Evolutionary conservation across 225 moss, liverwort and hornwort species (phyloP).

Genomic region (Polytrichum commune): DNA sequence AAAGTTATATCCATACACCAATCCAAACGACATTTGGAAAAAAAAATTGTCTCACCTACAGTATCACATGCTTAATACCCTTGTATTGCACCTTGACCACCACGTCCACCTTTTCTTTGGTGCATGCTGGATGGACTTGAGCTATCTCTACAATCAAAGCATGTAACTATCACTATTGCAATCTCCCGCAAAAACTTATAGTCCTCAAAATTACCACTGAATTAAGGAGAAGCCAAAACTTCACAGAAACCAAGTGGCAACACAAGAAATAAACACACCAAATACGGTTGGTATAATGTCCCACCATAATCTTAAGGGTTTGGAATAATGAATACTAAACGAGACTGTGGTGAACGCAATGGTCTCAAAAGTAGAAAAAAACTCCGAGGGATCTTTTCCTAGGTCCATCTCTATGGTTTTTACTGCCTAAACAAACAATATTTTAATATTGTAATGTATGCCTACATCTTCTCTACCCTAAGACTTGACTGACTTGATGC

Average conservation of each 20-base stretch:
- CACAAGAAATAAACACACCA: not conserved
- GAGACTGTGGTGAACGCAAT: conserved; percentile 85
- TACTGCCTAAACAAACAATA: conserved; percentile 29
- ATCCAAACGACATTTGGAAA: too few species aligned
- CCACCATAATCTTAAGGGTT: not conserved
- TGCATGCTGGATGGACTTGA: conserved; percentile 88
- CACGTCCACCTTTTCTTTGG: conserved; percentile 71
- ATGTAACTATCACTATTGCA: not conserved
- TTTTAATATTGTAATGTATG: too few species aligned
- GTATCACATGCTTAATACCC: conserved; percentile 77
- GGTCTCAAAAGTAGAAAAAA: conserved; percentile 73
- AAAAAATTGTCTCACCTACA: conserved; percentile 49
- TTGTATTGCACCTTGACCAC: conserved; percentile 92
- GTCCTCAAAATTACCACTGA: not conserved
- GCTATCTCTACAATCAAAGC: conserved; percentile 62
- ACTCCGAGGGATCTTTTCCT: conserved; percentile 65
- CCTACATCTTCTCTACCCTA: too few species aligned
- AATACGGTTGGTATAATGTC: not conserved
- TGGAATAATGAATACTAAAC: conserved; percentile 34
- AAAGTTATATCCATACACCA: too few species aligned
- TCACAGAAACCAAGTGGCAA: not conserved
- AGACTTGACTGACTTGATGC: too few species aligned
- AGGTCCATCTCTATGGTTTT: conserved; percentile 74
- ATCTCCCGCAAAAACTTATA: not conserved
- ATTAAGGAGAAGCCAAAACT: not conserved